Percentiles rank a stretch among this genome's conserved stretches.
These are phyloP conservation scores for Elymus sibiricus DNA, from an alignment of 176 grass and related monocot species.

Conservation along the genomic window DNA sequence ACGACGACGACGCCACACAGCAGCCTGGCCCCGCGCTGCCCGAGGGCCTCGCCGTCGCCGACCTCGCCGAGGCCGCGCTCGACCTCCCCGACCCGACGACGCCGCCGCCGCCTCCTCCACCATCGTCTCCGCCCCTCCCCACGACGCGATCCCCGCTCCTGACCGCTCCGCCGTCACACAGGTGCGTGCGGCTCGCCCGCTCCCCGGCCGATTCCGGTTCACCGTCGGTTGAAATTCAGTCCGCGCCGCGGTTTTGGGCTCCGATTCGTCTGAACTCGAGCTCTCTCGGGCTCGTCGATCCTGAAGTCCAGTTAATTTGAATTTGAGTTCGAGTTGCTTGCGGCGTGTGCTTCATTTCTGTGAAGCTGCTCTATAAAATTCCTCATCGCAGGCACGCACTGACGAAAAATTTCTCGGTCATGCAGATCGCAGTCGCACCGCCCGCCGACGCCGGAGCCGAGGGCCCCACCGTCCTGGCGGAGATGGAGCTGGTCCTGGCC, in stretches of 20 bases:
- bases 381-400: too few relatives aligned
- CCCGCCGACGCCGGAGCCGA: neutral
- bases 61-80: neutral
- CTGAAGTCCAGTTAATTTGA: too few relatives aligned
- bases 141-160: neutral
- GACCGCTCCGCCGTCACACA: neutral
- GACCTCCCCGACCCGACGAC: slow-evolving; percentile 25
- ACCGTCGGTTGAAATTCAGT: too few relatives aligned
- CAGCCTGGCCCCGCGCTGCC: neutral
- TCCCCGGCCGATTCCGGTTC: neutral
- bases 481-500: slow-evolving; percentile 1
- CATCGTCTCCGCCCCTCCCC: neutral
- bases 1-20: neutral
- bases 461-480: neutral
- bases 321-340: too few relatives aligned
- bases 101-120: neutral
- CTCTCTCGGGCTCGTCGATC: too few relatives aligned
- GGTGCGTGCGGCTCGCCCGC: neutral
- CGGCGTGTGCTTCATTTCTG: too few relatives aligned
- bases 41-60: neutral
- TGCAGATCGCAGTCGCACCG: neutral
- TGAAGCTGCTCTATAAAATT: too few relatives aligned
- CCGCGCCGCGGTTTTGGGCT: neutral
- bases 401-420: neutral
- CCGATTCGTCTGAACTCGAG: neutral